These are phyloP conservation scores for Globisporangium irregulare DNA, from an alignment of 352 stramenopile species.

Conservation along the genomic window DNA sequence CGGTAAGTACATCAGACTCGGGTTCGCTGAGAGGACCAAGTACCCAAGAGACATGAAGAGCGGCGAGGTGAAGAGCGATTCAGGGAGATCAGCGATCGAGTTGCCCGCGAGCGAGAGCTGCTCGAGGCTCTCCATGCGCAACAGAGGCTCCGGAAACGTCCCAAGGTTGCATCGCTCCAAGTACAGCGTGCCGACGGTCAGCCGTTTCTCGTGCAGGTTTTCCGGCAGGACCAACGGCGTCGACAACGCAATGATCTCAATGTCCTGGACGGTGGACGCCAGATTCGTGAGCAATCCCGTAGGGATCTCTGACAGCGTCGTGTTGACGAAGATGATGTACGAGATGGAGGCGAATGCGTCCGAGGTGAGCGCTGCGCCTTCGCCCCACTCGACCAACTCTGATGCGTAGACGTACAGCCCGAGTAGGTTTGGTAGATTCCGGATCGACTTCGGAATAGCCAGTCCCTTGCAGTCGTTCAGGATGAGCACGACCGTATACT, in stretches of 20 bases:
- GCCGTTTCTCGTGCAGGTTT: constrained; percentile 7
- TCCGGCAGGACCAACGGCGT: not conserved
- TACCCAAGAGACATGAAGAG: constrained; percentile 3
- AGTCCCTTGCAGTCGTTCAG: not conserved
- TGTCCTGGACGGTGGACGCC: constrained; percentile 12
- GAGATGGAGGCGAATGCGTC: constrained; percentile 6
- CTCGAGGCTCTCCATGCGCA: not conserved
- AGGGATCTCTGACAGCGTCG: not conserved
- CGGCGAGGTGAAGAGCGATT: not conserved
- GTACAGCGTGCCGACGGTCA: not conserved
- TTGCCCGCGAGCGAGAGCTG: constrained; percentile 10
- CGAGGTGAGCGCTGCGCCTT: constrained; percentile 10
- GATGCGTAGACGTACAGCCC: constrained; percentile 10
- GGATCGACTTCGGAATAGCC: constrained; percentile 4
- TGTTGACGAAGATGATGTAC: constrained; percentile 13
- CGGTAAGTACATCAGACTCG: not conserved
- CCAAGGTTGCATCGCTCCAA: constrained; percentile 7
- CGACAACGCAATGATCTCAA: constrained; percentile 10
- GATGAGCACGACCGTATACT: not conserved
- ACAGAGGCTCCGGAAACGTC: not conserved
- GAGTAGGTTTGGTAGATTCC: constrained; percentile 2
- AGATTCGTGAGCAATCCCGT: constrained; percentile 9
- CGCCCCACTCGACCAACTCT: constrained; percentile 1
- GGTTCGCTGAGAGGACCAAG: constrained; percentile 7
- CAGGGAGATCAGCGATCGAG: constrained; percentile 3